phyloP scores from a whole-genome alignment of 2,329 filamentous ascomycete species.

The Ascochyta lentis region DNA sequence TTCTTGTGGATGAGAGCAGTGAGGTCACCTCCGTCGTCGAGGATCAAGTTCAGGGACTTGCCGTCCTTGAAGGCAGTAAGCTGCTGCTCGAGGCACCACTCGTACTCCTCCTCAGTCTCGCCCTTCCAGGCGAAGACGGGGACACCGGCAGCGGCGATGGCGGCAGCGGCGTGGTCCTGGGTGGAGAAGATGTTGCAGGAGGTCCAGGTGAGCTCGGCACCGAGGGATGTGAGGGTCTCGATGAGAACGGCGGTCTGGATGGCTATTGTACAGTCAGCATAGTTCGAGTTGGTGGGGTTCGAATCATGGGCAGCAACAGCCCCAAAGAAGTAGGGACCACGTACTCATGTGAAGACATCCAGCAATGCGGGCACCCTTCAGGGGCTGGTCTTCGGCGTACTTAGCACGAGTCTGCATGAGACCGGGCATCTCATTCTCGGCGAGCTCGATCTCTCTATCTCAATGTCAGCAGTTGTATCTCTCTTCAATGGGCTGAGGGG shows the following conservation, averaged over 20 bases:
- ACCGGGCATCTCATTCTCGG: constrained; percentile 92
- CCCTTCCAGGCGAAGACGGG: constrained; percentile 87
- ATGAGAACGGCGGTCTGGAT: constrained; percentile 99
- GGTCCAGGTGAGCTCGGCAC: constrained; percentile 98
- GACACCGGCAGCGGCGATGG: constrained; percentile 91
- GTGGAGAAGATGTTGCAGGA: constrained; percentile 99
- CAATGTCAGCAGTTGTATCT: not conserved
- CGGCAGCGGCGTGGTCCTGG: constrained; percentile 96
- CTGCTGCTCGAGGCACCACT: constrained; percentile 99
- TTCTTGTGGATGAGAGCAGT: constrained; percentile 96
- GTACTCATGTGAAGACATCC: constrained; percentile 97
- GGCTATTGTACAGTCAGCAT: constrained; percentile 54
- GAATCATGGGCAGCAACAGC: not conserved
- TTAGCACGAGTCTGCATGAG: constrained; percentile 93
- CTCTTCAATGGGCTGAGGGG: not conserved
- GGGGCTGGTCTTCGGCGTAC: constrained; percentile 91
- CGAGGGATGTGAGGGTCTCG: constrained; percentile 92
- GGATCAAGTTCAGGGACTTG: constrained; percentile 97
- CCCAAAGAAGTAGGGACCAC: constrained; percentile 34
- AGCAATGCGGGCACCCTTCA: constrained; percentile 93
- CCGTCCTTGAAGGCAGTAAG: constrained; percentile 94
- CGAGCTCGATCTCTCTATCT: constrained; percentile 84
- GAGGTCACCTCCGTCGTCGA: constrained; percentile 97
- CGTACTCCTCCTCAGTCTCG: constrained; percentile 99
- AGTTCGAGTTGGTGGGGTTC: not conserved